Evolutionary conservation across 1,284 basidiomycete genomes (phyloP).

Genomic region (Irpex sp.): DNA sequence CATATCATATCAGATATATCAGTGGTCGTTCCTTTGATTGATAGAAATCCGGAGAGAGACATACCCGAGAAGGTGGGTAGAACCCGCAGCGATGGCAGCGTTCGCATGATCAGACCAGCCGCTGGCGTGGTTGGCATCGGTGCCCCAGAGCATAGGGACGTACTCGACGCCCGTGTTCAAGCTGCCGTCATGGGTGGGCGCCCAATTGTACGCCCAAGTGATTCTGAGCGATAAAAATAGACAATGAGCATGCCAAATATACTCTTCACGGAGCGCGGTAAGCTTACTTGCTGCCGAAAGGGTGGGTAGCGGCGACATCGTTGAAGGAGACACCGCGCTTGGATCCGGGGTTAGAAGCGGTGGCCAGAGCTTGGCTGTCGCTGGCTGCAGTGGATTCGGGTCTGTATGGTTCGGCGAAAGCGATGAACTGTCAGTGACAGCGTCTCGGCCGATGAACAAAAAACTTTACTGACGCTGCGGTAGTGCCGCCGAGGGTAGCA

Average conservation of each 20-base stretch:
- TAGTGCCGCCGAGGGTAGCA: slow-evolving; percentile 11
- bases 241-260: not conserved
- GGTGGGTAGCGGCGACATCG: slow-evolving; percentile 19
- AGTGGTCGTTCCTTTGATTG: not conserved
- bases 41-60: not conserved
- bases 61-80: slow-evolving; percentile 28
- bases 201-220: slow-evolving; percentile 30
- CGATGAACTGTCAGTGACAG: not conserved
- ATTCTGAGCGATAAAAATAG: slow-evolving; percentile 10
- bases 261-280: not conserved
- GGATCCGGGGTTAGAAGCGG: slow-evolving; percentile 4
- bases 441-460: not conserved
- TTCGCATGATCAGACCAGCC: slow-evolving; percentile 25
- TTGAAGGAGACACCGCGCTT: slow-evolving; percentile 31
- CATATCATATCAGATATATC: not conserved
- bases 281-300: slow-evolving; percentile 23
- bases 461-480: slow-evolving; percentile 10
- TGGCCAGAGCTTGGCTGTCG: not conserved
- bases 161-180: slow-evolving; percentile 20
- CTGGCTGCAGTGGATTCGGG: not conserved
- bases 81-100: slow-evolving; percentile 26
- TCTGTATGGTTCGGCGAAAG: not conserved
- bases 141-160: slow-evolving; percentile 29
- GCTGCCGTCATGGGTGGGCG: slow-evolving; percentile 16
- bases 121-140: slow-evolving; percentile 17